These are phyloP conservation scores for Pharus latifolius DNA, from an alignment of 176 grass and related monocot species.

Conservation along the genomic window DNA sequence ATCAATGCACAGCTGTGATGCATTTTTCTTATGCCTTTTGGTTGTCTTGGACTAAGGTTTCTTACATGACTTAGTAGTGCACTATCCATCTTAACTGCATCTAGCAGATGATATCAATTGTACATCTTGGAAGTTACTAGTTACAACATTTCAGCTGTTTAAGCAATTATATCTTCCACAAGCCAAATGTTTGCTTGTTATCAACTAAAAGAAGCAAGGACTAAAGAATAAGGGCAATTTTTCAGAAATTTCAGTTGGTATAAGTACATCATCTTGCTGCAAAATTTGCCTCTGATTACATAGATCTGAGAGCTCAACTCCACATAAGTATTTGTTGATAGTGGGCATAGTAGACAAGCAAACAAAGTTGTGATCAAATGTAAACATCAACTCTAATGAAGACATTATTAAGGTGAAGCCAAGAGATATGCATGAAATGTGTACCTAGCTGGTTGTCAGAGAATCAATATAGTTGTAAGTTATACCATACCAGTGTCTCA, in stretches of 20 bases:
- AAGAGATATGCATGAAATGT: constrained; percentile 9
- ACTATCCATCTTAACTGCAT: background rate
- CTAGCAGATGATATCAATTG: background rate
- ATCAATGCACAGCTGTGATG: background rate
- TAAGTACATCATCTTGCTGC: constrained; percentile 1
- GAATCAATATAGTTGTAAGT: constrained; percentile 8
- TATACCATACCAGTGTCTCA: constrained; percentile 81
- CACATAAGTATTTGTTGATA: constrained; percentile 5
- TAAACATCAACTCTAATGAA: constrained; percentile 6
- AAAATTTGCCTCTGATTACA: background rate
- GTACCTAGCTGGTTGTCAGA: background rate
- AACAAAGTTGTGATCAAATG: background rate
- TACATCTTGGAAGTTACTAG: background rate
- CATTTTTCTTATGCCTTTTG: background rate
- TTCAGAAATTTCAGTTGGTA: background rate
- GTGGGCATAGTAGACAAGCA: background rate
- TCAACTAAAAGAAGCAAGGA: background rate
- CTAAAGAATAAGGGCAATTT: constrained; percentile 5
- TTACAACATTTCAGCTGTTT: background rate
- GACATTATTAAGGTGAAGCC: constrained; percentile 3
- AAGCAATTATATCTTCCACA: constrained; percentile 14
- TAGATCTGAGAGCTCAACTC: background rate
- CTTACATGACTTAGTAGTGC: background rate
- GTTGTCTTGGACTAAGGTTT: background rate
- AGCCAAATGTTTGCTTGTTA: constrained; percentile 1